Percentiles rank a stretch among this genome's conserved stretches.
Conservation (phyloP, 805 yeast species). For the Candida taoyuanica region DNA sequence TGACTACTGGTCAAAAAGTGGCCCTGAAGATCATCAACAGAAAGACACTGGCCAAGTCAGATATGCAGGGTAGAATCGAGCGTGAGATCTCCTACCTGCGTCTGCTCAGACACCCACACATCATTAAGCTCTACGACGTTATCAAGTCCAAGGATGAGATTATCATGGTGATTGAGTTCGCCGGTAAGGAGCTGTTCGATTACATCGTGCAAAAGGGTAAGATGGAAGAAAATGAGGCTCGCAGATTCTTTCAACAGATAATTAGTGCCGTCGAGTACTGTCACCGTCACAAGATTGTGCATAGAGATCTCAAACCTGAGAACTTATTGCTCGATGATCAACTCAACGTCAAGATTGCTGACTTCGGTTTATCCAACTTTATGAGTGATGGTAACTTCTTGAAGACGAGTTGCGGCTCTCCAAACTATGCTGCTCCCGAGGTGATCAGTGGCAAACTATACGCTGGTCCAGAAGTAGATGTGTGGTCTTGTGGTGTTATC, state of each 20-base stretch:
- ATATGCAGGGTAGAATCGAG: constrained; percentile 96
- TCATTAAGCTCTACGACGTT: constrained; percentile 91
- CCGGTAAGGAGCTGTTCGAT: constrained; percentile 94
- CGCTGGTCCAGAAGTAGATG: constrained; percentile 98
- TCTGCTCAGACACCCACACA: constrained; percentile 89
- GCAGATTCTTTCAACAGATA: constrained; percentile 93
- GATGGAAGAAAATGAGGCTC: constrained; percentile 87
- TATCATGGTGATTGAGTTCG: constrained; percentile 95
- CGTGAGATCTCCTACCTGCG: constrained; percentile 89
- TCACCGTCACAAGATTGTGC: constrained; percentile 94
- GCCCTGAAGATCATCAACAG: constrained; percentile 91
- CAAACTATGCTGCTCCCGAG: constrained; percentile 97
- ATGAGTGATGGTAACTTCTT: constrained; percentile 97
- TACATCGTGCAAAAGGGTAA: constrained; percentile 92
- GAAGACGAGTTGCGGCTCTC: constrained; percentile 94
- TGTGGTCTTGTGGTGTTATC: constrained; percentile 96
- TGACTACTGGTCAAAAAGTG: constrained; percentile 86
- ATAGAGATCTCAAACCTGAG: constrained; percentile 95
- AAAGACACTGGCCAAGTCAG: constrained; percentile 87
- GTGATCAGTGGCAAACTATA: constrained; percentile 91
- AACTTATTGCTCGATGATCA: constrained; percentile 85
- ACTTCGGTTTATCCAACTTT: constrained; percentile 88
- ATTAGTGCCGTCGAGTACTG: constrained; percentile 96
- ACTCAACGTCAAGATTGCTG: constrained; percentile 91
- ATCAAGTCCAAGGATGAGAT: constrained; percentile 93